Evolutionary conservation across 2,329 filamentous ascomycete species (phyloP), one percentile per base, ranked within the genome.

Genomic region (Aspergillus chevalieri): DNA sequence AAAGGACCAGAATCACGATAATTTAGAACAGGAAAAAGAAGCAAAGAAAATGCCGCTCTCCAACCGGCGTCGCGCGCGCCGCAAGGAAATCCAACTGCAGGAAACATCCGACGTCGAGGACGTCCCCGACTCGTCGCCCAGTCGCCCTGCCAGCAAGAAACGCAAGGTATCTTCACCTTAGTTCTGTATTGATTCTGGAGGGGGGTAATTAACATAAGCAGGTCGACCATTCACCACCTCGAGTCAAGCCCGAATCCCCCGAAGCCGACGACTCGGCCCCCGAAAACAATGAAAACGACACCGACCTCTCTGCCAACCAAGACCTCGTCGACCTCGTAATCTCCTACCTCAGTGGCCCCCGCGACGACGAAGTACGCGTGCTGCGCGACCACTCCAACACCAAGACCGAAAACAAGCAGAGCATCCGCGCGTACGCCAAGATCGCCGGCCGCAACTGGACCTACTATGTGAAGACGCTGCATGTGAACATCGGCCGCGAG

Each of bases 371-470:
- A 46, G 64, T 75, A 45, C 68, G 68, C 52, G 74, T 74, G 28
- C 64, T 69, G 49, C 62, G 63, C 52, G 67, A 76, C 45, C 69
- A 76, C 54, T 70, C 72, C 21, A 76, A 77, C 52, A 61, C 66
- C 21, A 73, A 70, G 51, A 69, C 66, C 46, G 70, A 71, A 51
- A 73, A 73, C 46, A 70, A 71, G 48, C 67, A 73, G 52, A 75
- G 72, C 43, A 70, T 77, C 50, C 69, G 70, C 47, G 75, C 75
- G 30, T 78, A 76, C 56, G 75, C 75, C 22, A 77, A 76, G 57
- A 73, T 78, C 50, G 74, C 73, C 46, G 75, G 75, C 47, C 68
- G 72, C 53, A 71, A 74, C 54, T 78, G 75, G 75, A 77, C 75
- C 15, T 78, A 76, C 56, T 78, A 75, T 59, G 73, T 77, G 51